Evolutionary conservation across 164 flowering plant genomes (phyloP), one percentile per base, ranked within the genome.

Genomic region (Brasenia schreberi): DNA sequence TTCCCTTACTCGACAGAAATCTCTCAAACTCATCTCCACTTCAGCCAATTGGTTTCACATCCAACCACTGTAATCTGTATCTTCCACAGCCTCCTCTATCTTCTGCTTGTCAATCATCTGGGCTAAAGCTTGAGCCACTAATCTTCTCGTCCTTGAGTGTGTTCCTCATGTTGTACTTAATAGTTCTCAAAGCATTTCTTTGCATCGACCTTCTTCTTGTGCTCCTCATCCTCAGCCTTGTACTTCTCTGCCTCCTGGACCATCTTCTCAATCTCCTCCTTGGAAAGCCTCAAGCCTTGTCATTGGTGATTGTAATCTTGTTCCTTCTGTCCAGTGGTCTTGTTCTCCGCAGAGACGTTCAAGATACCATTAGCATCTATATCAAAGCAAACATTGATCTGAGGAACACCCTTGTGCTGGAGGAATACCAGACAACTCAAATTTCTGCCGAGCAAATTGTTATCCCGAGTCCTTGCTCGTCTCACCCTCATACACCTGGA

Each of bases 401-500:
- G 27, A 0, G 27, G 27, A 23, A 23, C 27, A 23, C 27, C 27
- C 27, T 85, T 83, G 27, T 0, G 27, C 27, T 0, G 27, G 27
- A 23, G 27, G 27, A 23, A 23, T 23, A 23, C 27, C 27, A 0
- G 80, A 76, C 11, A 85, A 74, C 71, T 69, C 76, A 23, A 85
- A 83, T 45, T 77, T n/a, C n/a, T 80, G 4, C 87, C 90, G 59
- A 83, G 69, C 59, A 82, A 67, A 64, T 84, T 79, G 77, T 84
- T 83, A 73, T 83, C 87, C 52, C 71, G 74, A 19, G 87, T 76
- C 59, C 80, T 74, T 14, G 85, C 76, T 45, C 87, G 79, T 72
- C n/a, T 84, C 90, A 33, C 90, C 90, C 64, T 85, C 85, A 42
- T 74, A 85, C 5, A 23, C 85, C 67, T 78, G 81, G 62, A 86